Evolutionary conservation across 2,329 filamentous ascomycete genomes (phyloP).

Genomic region (Cordyceps pruinosa): DNA sequence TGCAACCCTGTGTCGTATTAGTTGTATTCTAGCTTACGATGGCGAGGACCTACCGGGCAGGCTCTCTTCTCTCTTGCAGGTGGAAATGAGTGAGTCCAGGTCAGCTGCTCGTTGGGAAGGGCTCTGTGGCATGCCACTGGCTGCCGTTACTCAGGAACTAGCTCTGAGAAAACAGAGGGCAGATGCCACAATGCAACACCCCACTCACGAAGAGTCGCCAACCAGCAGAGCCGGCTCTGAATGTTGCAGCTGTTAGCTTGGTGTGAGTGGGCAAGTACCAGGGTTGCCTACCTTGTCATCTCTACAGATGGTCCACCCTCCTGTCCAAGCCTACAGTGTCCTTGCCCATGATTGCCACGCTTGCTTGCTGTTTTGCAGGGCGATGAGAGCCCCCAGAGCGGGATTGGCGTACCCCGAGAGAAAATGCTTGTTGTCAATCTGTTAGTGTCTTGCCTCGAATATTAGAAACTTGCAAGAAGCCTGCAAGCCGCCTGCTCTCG

Average conservation of each 20-base stretch:
- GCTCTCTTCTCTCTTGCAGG: not conserved
- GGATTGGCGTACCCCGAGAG: not conserved
- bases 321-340: not conserved
- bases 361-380: no score
- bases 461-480: no score
- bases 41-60: not conserved
- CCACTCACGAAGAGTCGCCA: not conserved
- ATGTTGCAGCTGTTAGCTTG: slow-evolving; percentile 4
- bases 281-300: not conserved
- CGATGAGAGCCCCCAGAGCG: not conserved
- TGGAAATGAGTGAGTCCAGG: not conserved
- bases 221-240: not conserved
- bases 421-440: not conserved
- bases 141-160: not conserved
- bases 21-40: not conserved
- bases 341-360: no score
- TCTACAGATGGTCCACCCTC: slow-evolving; percentile 4
- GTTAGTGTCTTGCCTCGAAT: not conserved
- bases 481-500: not conserved
- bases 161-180: not conserved
- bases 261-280: slow-evolving; percentile 5
- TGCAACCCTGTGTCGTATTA: not conserved
- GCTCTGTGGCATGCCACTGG: slow-evolving; percentile 4
- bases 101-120: not conserved
- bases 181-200: slow-evolving; percentile 10